A percentile compares a stretch with the other conserved stretches of the same genome.
Evolutionary conservation across 768 basidiomycete genomes (phyloP).

Genomic region (Auriscalpium microsporum): DNA sequence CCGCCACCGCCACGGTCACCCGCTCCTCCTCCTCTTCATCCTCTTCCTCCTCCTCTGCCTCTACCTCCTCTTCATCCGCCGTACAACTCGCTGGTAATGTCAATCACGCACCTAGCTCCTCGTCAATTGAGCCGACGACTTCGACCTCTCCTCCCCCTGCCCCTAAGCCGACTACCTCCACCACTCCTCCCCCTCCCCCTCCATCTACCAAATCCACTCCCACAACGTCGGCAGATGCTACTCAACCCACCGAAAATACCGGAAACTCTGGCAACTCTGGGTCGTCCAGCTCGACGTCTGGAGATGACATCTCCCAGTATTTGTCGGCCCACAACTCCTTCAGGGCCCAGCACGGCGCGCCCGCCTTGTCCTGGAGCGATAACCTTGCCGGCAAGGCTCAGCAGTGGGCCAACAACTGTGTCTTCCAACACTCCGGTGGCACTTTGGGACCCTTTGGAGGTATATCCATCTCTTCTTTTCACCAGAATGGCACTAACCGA

Average conservation of each 20-base stretch:
- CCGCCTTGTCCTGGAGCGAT: conserved; percentile 54
- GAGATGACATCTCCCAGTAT: conserved; percentile 41
- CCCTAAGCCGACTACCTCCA: conserved; percentile 4
- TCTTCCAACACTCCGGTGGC: conserved; percentile 63
- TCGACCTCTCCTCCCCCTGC: conserved; percentile 18
- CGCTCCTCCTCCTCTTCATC: conserved; percentile 3
- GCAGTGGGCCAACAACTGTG: conserved; percentile 59
- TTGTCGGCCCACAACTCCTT: conserved; percentile 54
- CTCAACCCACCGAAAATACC: conserved; percentile 9
- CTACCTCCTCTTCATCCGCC: conserved; percentile 2
- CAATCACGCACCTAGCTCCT: too few species aligned
- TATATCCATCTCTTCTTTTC: conserved; percentile 17
- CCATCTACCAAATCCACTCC: conserved; percentile 4
- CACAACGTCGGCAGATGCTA: conserved; percentile 9
- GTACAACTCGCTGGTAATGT: too few species aligned
- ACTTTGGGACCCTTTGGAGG: conserved; percentile 56
- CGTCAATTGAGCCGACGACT: conserved; percentile 10
- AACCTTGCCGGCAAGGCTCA: conserved; percentile 54
- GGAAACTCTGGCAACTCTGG: neutral
- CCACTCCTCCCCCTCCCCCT: conserved; percentile 7
- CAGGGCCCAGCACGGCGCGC: conserved; percentile 57
- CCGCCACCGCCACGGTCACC: neutral
- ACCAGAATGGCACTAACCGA: neutral
- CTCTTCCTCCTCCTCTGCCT: neutral
- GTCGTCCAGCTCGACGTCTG: neutral